Evolutionary conservation across 441 rosid species (phyloP), one percentile per base, ranked within the genome.

Genomic region (Euphorbia corollata): DNA sequence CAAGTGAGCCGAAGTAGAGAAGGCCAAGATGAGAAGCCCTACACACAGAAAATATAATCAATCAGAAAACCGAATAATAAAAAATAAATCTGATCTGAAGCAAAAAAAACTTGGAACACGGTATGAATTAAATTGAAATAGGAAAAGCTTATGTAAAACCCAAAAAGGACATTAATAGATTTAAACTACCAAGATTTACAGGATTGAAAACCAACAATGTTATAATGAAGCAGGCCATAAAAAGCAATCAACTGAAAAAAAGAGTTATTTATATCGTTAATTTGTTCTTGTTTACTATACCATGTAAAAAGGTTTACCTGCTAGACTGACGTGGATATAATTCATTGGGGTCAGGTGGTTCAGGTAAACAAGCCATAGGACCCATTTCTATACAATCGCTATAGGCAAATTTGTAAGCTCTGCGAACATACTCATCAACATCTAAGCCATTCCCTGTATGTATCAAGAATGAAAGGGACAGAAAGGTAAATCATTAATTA

Each of bases 21-120:
- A 89, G 85, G 66, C 96, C 97, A 72, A 96, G 99, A 87, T 92
- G 97, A 18, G 96, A 86, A 78, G 93, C 98, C 96, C 99, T 95
- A 70, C 64, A 79, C 78, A 74, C 54, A 66, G 45, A 66, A 71
- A 58, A 45, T 51, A 74, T 19, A 27, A 27, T 27, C 32, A 64
- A 74, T 71, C 69, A 54, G 63, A 73, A 64, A 18, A 63, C 4
- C 8, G 16, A 55, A 63, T 15, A 23, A 61, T 51, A 15, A 10
- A 68, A 24, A 16, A 7, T 38, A 64, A 2, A n/a, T 0, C 34
- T 32, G 4, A 30, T 41, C 13, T 11, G 19, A 7, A 57, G 50
- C 63, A 23, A 64, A 30, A 70, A 50, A 32, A 63, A 71, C 30
- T 51, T 0, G n/a, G 2, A 2, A 5, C 15, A 11, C 15, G n/a